These are phyloP conservation scores for Capronia coronata DNA, from an alignment of 2,329 filamentous ascomycete genomes.

Conservation along the genomic window DNA sequence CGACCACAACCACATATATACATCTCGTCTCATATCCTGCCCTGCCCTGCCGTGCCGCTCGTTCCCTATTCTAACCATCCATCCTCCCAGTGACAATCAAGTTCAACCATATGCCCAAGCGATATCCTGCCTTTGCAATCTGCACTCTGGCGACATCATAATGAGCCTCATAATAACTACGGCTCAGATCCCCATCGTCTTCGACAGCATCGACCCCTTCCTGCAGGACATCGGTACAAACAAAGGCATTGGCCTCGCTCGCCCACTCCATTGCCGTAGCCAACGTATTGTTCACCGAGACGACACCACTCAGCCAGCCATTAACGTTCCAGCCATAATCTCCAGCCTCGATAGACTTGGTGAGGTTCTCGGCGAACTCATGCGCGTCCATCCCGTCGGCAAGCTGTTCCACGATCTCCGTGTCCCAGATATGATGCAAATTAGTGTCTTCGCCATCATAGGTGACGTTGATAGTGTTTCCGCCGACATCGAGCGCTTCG, in stretches of 20 bases:
- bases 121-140: conserved; percentile 61
- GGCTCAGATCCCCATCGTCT: conserved; percentile 36
- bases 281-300: conserved; percentile 11
- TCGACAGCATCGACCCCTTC: conserved; percentile 53
- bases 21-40: too few species aligned
- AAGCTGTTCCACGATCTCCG: conserved; percentile 43
- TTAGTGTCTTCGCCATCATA: conserved; percentile 55
- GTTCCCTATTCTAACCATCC: conserved; percentile 7
- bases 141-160: conserved; percentile 30
- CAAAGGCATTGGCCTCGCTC: conserved; percentile 54
- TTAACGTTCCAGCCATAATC: conserved; percentile 20
- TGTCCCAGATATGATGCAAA: conserved; percentile 68
- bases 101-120: conserved; percentile 63
- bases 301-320: conserved; percentile 6
- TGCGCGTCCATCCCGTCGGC: conserved; percentile 39
- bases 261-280: conserved; percentile 48
- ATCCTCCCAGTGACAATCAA: conserved; percentile 42
- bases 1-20: too few species aligned
- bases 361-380: conserved; percentile 52
- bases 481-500: conserved; percentile 56
- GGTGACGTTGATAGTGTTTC: conserved; percentile 63
- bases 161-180: conserved; percentile 22
- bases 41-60: too few species aligned
- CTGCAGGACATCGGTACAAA: conserved; percentile 59
- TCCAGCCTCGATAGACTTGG: conserved; percentile 38